Evolutionary conservation across 2,329 filamentous ascomycete species (phyloP).

Genomic region (Trichophyton schoenleinii): DNA sequence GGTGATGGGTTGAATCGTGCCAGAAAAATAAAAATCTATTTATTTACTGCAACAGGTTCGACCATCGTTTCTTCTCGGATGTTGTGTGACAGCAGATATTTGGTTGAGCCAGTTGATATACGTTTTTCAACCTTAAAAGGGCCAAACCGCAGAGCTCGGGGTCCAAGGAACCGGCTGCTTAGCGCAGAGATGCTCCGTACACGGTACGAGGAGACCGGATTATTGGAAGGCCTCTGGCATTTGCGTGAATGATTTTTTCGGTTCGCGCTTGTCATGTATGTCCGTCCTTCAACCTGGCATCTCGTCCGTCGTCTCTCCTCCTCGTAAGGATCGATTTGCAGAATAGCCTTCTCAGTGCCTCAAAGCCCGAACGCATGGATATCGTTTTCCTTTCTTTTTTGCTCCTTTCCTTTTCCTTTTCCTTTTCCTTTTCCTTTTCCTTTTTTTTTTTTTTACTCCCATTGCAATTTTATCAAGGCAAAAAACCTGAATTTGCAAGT

Average conservation of each 20-base stretch:
- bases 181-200: not conserved
- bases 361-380: slow-evolving; percentile 1
- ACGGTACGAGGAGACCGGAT: not conserved
- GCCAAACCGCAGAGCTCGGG: not conserved
- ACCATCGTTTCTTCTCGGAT: not conserved
- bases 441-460: not conserved
- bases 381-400: slow-evolving; percentile 3
- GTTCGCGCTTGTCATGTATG: slow-evolving; percentile 1
- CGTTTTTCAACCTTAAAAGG: not conserved
- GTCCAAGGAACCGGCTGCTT: not conserved
- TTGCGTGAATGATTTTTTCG: not conserved
- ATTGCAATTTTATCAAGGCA: not conserved
- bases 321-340: not conserved
- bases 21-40: not conserved
- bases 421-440: not conserved
- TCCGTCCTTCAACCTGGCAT: not conserved
- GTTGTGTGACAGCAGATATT: not conserved
- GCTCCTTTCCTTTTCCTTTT: not conserved
- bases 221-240: not conserved
- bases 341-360: not conserved
- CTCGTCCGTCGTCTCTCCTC: not conserved
- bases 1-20: not conserved
- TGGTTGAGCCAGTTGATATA: not conserved
- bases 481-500: not conserved
- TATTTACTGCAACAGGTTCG: not conserved